Evolutionary conservation across 371 early-diverging fungal species (phyloP).

Genomic region (Mucor sp.): DNA sequence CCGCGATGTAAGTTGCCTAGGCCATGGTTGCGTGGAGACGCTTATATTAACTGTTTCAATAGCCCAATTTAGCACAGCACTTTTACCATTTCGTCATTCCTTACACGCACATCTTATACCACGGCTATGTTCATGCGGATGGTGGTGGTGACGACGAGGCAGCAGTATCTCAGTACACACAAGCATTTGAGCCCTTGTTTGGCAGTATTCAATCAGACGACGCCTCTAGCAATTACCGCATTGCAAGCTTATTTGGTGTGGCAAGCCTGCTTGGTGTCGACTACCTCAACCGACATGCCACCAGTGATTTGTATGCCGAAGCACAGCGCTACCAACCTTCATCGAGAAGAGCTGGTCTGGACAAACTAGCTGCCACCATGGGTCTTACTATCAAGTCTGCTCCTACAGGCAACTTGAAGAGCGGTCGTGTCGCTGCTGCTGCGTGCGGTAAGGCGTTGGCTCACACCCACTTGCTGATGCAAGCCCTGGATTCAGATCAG

Average conservation of each 20-base stretch:
- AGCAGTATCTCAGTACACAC: constrained; percentile 4
- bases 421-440: constrained; percentile 42
- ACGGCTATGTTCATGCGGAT: background rate
- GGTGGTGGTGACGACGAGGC: background rate
- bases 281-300: constrained; percentile 18
- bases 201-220: constrained; percentile 22
- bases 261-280: constrained; percentile 35
- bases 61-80: constrained; percentile 22
- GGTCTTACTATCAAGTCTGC: constrained; percentile 25
- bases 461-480: background rate
- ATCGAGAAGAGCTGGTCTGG: constrained; percentile 19
- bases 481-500: background rate
- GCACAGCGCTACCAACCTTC: constrained; percentile 23
- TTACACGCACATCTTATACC: constrained; percentile 20
- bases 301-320: constrained; percentile 4
- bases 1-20: constrained; percentile 21
- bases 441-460: constrained; percentile 38
- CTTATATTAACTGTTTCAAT: background rate
- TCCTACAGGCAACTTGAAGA: constrained; percentile 37
- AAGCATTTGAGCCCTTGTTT: constrained; percentile 17
- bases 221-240: constrained; percentile 28
- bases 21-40: background rate
- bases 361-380: constrained; percentile 22
- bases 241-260: constrained; percentile 29
- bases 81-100: constrained; percentile 39